Evolutionary conservation across 495 filamentous ascomycete genomes (phyloP), one percentile per base, ranked within the genome.

Genomic region (Hypoxylon fragiforme): DNA sequence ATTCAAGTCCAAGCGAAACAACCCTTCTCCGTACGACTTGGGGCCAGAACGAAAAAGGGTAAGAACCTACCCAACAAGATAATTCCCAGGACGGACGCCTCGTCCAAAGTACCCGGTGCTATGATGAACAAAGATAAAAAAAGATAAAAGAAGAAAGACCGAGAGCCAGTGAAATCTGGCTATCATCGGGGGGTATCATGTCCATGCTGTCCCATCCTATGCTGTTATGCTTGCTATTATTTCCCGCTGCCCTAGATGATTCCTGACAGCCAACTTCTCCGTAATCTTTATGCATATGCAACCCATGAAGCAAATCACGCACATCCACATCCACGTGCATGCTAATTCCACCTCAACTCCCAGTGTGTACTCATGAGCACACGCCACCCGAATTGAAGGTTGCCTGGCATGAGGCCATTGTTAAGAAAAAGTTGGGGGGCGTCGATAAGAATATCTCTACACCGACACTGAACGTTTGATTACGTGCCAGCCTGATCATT

Each of bases 181-280:
- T 21, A 38, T 15, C 13, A 14, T 11, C 12, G 15, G 22, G 31
- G 57, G 57, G 57, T 60, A 60, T 60, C 57, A 54, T 54, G 40
- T 60, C 50, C 50, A 19, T 35, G 6, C 35, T 53, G 22, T 59
- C 50, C 39, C 20, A 35, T 47, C n/a, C n/a, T n/a, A n/a, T n/a
- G 12, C 5, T 45, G 41, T 30, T 54, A 7, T 38, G 36, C 26
- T 28, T 28, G 38, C 38, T 36, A 18, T 28, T 37, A n/a, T n/a
- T n/a, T 49, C 44, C 39, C 41, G 16, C 24, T n/a, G 8, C 24
- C n/a, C 32, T 22, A 21, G 19, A 50, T 48, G 20, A 16, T 16
- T 21, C 20, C 22, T 21, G 16, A 35, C 24, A n/a, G n/a, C n/a
- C 30, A 26, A 31, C 22, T 22, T 34, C 51, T 8, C 35, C 36